Conservation (phyloP, 1,139 yeast genomes). For the Lodderomyces jiufengensis region DNA sequence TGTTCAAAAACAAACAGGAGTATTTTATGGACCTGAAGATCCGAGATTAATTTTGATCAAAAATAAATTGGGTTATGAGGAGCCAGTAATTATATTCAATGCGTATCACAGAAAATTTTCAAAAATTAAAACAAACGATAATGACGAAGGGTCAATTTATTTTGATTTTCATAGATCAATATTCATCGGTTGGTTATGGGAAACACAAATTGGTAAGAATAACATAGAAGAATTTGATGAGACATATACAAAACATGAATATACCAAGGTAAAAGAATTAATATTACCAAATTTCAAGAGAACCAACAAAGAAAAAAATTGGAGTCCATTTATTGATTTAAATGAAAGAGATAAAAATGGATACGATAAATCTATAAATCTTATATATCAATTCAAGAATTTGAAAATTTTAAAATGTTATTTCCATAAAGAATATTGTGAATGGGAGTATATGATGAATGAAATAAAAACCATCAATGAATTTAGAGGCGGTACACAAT, state of each 20-base stretch:
- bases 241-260: constrained; percentile 18
- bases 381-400: constrained; percentile 27
- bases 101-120: constrained; percentile 18
- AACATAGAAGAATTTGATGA: constrained; percentile 13
- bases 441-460: constrained; percentile 10
- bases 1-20: constrained; percentile 17
- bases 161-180: constrained; percentile 26
- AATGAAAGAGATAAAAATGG: constrained; percentile 14
- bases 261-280: constrained; percentile 27
- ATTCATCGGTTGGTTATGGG: constrained; percentile 39
- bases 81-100: constrained; percentile 31
- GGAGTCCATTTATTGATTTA: constrained; percentile 27
- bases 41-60: constrained; percentile 36
- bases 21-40: constrained; percentile 45
- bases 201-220: constrained; percentile 13
- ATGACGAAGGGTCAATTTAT: constrained; percentile 18
- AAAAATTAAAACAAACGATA: constrained; percentile 14
- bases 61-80: constrained; percentile 29
- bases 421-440: constrained; percentile 15
- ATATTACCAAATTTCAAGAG: constrained; percentile 15
- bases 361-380: constrained; percentile 20
- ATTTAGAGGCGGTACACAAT: constrained; percentile 33
- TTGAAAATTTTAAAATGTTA: constrained; percentile 26
- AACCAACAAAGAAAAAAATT: constrained; percentile 23
- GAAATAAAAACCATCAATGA: constrained; percentile 24